Conservation (phyloP, 2,329 filamentous ascomycete species). For the Fusarium sublunatum region DNA sequence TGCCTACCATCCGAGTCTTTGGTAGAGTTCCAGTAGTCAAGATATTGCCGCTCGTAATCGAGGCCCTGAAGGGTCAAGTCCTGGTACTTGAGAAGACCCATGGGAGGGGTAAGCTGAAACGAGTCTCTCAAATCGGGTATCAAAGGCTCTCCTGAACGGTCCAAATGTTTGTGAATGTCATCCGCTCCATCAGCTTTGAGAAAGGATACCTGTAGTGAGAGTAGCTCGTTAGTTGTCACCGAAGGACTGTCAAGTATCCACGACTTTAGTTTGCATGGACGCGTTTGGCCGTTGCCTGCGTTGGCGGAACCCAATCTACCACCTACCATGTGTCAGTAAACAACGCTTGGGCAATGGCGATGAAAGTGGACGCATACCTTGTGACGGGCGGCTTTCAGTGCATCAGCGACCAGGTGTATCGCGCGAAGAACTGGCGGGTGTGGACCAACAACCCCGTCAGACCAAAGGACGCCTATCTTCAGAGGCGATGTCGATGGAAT, state of each 20-base stretch:
- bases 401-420: slow-evolving; percentile 1
- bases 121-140: slow-evolving; percentile 55
- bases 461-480: slow-evolving; percentile 64
- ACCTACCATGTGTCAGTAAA: slow-evolving; percentile 44
- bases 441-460: slow-evolving; percentile 61
- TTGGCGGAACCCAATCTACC: slow-evolving; percentile 29
- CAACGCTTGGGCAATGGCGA: too few species aligned
- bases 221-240: not conserved
- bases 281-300: slow-evolving; percentile 16
- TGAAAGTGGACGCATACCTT: slow-evolving; percentile 45
- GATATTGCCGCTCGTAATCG: slow-evolving; percentile 66
- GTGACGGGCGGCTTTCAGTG: slow-evolving; percentile 51
- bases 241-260: too few species aligned
- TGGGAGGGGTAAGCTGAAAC: slow-evolving; percentile 46
- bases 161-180: slow-evolving; percentile 59
- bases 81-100: slow-evolving; percentile 49
- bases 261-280: slow-evolving; percentile 10
- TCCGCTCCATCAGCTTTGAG: slow-evolving; percentile 49
- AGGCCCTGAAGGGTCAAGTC: slow-evolving; percentile 64
- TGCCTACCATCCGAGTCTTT: slow-evolving; percentile 58
- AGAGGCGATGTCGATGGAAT: slow-evolving; percentile 51
- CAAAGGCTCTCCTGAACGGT: slow-evolving; percentile 65
- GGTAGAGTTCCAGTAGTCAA: slow-evolving; percentile 73
- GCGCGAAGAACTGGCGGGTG: slow-evolving; percentile 67
- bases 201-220: slow-evolving; percentile 40